A percentile compares a stretch with the other conserved stretches of the same genome.
Conservation (phyloP, 345 rosid genomes). For the Eucalyptus cloeziana region DNA sequence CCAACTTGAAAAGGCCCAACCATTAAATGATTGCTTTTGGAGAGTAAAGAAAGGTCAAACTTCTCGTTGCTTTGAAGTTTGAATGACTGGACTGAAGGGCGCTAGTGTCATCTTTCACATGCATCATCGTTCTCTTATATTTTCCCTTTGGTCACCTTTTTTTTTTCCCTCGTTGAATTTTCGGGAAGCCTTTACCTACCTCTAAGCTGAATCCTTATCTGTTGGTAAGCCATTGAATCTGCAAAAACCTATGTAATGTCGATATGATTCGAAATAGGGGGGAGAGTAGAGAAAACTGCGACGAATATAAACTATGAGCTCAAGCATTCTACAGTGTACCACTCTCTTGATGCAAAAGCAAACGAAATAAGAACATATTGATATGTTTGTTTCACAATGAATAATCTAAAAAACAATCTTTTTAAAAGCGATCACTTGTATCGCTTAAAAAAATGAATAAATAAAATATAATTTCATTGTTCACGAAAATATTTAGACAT, state of each 20-base stretch:
- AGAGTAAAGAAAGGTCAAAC: neutral
- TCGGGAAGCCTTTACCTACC: neutral
- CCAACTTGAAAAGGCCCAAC: neutral
- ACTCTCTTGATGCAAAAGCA: neutral
- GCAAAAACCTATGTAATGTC: neutral
- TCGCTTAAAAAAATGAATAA: too few species aligned
- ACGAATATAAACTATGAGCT: neutral
- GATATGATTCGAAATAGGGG: neutral
- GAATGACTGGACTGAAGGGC: neutral
- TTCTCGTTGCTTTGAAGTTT: neutral
- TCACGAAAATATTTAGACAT: too few species aligned
- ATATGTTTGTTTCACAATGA: too few species aligned
- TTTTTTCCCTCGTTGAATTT: neutral
- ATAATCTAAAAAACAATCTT: too few species aligned
- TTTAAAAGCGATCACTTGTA: fast-evolving
- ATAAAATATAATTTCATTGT: too few species aligned
- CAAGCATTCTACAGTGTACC: neutral
- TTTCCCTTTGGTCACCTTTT: neutral
- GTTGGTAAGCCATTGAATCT: neutral
- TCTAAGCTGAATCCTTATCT: neutral
- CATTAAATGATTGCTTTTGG: neutral
- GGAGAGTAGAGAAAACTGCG: neutral
- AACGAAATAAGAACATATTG: neutral
- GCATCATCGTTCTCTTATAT: neutral
- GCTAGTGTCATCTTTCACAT: neutral